A percentile compares a stretch with the other conserved stretches of the same genome.
These are phyloP conservation scores for Paxillus involutus DNA, from an alignment of 768 basidiomycete species.

Conservation along the genomic window DNA sequence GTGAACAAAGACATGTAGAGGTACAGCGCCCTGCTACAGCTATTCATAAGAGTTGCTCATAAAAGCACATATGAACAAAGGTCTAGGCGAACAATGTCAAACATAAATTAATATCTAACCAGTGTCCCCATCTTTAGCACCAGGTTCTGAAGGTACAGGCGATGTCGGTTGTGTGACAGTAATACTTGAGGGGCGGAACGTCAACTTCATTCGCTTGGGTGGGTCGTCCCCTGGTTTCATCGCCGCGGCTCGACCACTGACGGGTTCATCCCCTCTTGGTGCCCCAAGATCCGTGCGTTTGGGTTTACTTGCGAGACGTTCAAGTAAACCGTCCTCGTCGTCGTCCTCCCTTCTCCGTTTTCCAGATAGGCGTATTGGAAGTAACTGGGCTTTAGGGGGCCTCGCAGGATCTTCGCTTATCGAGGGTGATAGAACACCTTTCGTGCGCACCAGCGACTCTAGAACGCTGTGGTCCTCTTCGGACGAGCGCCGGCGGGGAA, in stretches of 20 bases:
- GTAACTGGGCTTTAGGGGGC: slow-evolving; percentile 33
- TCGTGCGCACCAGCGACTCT: slow-evolving; percentile 49
- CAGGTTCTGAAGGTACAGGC: slow-evolving; percentile 56
- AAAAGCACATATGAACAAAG: background rate
- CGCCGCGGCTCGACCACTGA: slow-evolving; percentile 17
- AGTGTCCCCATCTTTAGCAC: slow-evolving; percentile 73
- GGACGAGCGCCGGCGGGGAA: slow-evolving; percentile 42
- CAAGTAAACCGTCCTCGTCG: slow-evolving; percentile 66
- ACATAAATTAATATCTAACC: slow-evolving; percentile 41
- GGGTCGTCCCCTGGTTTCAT: slow-evolving; percentile 41
- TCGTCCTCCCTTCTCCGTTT: slow-evolving; percentile 74
- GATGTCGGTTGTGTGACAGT: slow-evolving; percentile 34
- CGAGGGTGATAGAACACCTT: slow-evolving; percentile 38
- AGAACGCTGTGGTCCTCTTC: slow-evolving; percentile 57
- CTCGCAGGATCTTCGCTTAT: slow-evolving; percentile 26
- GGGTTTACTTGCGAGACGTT: slow-evolving; percentile 55
- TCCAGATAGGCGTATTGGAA: slow-evolving; percentile 55
- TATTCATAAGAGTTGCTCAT: background rate
- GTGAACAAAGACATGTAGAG: slow-evolving; percentile 6
- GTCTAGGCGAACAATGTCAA: background rate
- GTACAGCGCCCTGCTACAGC: background rate
- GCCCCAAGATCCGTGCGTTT: slow-evolving; percentile 54
- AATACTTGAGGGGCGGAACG: slow-evolving; percentile 45
- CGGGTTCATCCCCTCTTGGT: slow-evolving; percentile 39
- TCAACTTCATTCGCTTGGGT: slow-evolving; percentile 74